Evolutionary conservation across 2,329 filamentous ascomycete genomes (phyloP), one percentile per base, ranked within the genome.

Genomic region (Graphilbum fragrans): DNA sequence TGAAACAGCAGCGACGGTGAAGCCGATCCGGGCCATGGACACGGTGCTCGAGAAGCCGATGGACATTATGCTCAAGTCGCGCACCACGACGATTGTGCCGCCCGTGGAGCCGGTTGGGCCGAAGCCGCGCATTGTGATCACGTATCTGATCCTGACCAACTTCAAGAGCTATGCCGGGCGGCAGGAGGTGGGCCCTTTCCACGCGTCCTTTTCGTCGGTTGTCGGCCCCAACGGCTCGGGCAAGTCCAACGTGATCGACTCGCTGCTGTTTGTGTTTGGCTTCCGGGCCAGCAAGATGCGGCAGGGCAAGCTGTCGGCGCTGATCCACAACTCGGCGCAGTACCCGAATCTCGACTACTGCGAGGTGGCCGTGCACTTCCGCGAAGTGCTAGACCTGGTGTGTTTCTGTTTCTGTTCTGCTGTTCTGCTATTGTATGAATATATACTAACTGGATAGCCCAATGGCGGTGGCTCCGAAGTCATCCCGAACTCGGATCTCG

Each of bases 221-320:
- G 92, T 98, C 10, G 93, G 92, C 1, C 92, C 93, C 38, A 98
- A 98, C 58, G 92, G 92, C 46, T 98, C 92, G 10, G 92, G 92
- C 45, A 98, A 98, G 60, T 96, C 92, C 19, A 98, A 98, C 53
- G 93, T 98, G 47, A 98, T 98, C 56, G 92, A 98, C 62, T 95
- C 92, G 2, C 67, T 98, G 22, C 75, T 98, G 1, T 98, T 98
- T 55, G 92, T 98, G n/a, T 98, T 98, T 57, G 92, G 93, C 41
- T 98, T 98, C 66, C 81, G 92, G 45, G 92, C 92, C 34, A 96
- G 90, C 70, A 98, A 98, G 65, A 98, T 98, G 92, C 77, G 92
- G 55, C 92, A 98, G 60, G 92, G 92, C 55, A 98, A 98, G 65
- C 87, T 98, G 37, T 98, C 92, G 1, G 92, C 92, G 4, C 67